Percentiles rank a stretch among this genome's conserved stretches.
Conservation (phyloP, 495 filamentous ascomycete genomes). For the Aspergillus cavernicola region DNA sequence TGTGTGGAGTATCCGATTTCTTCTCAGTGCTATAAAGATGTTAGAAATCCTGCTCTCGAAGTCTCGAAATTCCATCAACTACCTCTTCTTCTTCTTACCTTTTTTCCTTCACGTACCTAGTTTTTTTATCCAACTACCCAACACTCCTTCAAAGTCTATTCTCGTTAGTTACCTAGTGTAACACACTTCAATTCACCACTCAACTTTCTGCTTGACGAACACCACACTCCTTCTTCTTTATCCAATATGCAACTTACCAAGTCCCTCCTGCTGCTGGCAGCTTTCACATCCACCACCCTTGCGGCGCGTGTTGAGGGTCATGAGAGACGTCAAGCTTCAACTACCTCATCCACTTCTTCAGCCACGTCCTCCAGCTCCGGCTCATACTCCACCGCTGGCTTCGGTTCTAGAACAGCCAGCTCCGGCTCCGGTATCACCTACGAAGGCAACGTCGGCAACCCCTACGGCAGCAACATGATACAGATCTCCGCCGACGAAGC, state of each 20-base stretch:
- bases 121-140: constrained; percentile 1
- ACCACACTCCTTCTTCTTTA: constrained; percentile 5
- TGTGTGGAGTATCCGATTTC: neutral
- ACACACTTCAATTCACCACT: neutral
- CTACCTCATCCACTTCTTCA: constrained; percentile 17
- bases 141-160: constrained; percentile 7
- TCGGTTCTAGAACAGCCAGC: constrained; percentile 28
- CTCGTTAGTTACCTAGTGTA: constrained; percentile 8
- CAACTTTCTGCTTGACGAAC: constrained; percentile 8
- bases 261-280: constrained; percentile 37
- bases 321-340: constrained; percentile 25
- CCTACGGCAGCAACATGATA: constrained; percentile 54
- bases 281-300: constrained; percentile 26
- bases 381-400: constrained; percentile 25
- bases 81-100: neutral
- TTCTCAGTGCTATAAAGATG: neutral
- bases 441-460: constrained; percentile 45
- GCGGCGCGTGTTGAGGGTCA: constrained; percentile 22
- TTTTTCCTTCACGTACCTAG: neutral
- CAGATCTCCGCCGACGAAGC: constrained; percentile 31
- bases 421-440: constrained; percentile 29
- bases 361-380: constrained; percentile 14
- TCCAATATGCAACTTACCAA: constrained; percentile 37
- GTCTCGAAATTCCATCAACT: too few relatives aligned
- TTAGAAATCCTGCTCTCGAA: neutral